These are phyloP conservation scores for Neonectria faginata DNA, from an alignment of 2,329 filamentous ascomycete species.

Conservation along the genomic window DNA sequence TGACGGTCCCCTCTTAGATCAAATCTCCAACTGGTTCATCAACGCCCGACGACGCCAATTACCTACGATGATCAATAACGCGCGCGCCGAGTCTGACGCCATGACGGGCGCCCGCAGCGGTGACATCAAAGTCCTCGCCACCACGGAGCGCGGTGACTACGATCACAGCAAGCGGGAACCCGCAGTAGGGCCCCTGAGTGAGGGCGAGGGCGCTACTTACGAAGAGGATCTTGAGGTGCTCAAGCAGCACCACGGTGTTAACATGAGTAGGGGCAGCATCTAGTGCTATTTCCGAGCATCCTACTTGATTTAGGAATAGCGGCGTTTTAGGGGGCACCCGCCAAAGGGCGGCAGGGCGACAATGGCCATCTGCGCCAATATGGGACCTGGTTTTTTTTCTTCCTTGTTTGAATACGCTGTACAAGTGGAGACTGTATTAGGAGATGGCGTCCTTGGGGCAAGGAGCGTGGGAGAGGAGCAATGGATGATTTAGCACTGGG, in stretches of 20 bases:
- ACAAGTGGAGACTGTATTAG: conserved; percentile 20
- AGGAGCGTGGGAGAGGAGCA: conserved; percentile 12
- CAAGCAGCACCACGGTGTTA: conserved; percentile 47
- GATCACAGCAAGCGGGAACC: conserved; percentile 52
- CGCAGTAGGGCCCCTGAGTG: conserved; percentile 57
- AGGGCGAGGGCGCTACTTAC: conserved; percentile 59
- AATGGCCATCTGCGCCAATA: conserved; percentile 29
- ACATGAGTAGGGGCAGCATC: conserved; percentile 61
- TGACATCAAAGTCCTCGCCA: conserved; percentile 54
- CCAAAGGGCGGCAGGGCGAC: conserved; percentile 36
- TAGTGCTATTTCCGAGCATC: conserved; percentile 42
- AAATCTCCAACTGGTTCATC: conserved; percentile 86
- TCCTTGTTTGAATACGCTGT: conserved; percentile 20
- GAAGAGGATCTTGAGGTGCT: conserved; percentile 57
- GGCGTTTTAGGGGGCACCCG: conserved; percentile 27
- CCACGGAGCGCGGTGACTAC: conserved; percentile 55
- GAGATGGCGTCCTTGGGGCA: conserved; percentile 8
- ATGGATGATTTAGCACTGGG: conserved; percentile 16
- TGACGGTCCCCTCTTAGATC: conserved; percentile 57
- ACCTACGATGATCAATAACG: conserved; percentile 69
- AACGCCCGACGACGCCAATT: conserved; percentile 77
- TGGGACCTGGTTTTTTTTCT: conserved; percentile 7
- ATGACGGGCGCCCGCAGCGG: conserved; percentile 52
- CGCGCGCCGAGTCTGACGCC: conserved; percentile 63
- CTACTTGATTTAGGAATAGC: conserved; percentile 38